Conservation (phyloP, 2,329 filamentous ascomycete species). For the Talaromyces amestolkiae region DNA sequence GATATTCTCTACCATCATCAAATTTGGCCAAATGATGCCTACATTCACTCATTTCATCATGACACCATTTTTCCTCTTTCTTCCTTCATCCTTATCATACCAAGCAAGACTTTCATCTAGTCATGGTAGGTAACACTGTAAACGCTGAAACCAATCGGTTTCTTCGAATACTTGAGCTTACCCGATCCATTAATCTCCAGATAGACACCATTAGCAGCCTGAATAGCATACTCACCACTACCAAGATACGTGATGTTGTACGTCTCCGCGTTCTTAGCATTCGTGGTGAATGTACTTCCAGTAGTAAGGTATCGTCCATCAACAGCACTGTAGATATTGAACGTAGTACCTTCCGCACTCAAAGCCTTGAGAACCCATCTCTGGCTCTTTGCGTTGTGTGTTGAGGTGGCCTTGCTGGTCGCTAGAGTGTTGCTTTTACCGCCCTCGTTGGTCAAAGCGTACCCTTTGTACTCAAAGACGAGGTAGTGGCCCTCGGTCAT, state of each 20-base stretch:
- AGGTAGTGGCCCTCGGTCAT: slow-evolving; percentile 57
- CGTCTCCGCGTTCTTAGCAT: neutral
- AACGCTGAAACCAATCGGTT: slow-evolving; percentile 1
- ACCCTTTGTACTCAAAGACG: slow-evolving; percentile 48
- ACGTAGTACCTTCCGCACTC: neutral
- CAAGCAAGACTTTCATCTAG: neutral
- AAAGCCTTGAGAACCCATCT: slow-evolving; percentile 8
- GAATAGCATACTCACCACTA: slow-evolving; percentile 12
- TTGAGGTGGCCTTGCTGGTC: neutral
- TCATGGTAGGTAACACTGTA: slow-evolving; percentile 14
- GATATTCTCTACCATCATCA: neutral
- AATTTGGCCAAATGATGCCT: neutral
- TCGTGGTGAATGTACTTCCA: neutral
- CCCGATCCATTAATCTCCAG: neutral
- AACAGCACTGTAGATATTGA: slow-evolving; percentile 10
- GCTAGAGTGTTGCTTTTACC: neutral
- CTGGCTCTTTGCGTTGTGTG: neutral
- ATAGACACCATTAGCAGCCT: slow-evolving; percentile 7
- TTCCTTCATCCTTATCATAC: neutral
- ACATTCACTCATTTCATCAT: neutral
- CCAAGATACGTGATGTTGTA: slow-evolving; percentile 14
- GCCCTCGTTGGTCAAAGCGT: slow-evolving; percentile 40
- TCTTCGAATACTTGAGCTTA: neutral
- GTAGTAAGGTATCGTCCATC: slow-evolving; percentile 2
- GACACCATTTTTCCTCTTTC: neutral